phyloP scores from a whole-genome alignment of 2,329 filamentous ascomycete species.

The Trichoderma sp. region DNA sequence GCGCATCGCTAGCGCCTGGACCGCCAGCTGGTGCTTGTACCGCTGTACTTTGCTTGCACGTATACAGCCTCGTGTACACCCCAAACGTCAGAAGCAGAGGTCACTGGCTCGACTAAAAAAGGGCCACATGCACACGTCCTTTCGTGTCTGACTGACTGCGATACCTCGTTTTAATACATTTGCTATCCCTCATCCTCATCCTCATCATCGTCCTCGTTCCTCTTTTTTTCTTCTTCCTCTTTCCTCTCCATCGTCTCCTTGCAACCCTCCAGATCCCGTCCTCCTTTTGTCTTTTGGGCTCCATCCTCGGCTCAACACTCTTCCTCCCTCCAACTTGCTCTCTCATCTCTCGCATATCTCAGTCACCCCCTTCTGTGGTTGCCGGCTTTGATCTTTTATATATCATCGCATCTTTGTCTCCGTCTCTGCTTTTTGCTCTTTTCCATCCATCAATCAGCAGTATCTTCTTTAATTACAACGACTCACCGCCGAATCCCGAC shows the following conservation, averaged over 20 bases:
- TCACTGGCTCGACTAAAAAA: slow-evolving; percentile 30
- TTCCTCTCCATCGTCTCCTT: background rate
- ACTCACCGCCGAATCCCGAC: background rate
- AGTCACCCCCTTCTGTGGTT: background rate
- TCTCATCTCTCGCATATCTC: background rate
- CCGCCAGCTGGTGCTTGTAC: slow-evolving; percentile 5
- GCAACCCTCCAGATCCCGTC: background rate
- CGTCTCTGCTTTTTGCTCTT: background rate
- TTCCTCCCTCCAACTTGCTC: background rate
- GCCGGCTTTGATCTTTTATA: slow-evolving; percentile 4
- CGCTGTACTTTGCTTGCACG: background rate
- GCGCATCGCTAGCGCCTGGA: slow-evolving; percentile 25
- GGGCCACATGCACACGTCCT: slow-evolving; percentile 33
- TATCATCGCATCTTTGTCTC: background rate
- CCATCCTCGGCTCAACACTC: background rate
- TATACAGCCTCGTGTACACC: slow-evolving; percentile 41
- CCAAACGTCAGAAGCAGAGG: slow-evolving; percentile 38
- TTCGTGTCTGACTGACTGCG: slow-evolving; percentile 26
- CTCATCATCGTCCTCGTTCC: background rate
- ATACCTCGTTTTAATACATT: slow-evolving; percentile 23
- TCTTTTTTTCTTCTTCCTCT: background rate
- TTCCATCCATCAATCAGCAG: background rate
- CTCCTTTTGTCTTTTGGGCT: background rate
- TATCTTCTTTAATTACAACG: background rate
- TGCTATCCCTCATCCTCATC: slow-evolving; percentile 14